Percentiles rank a stretch among this genome's conserved stretches.
Conservation (phyloP, 129 eudicot genomes). For the Escallonia rubra region DNA sequence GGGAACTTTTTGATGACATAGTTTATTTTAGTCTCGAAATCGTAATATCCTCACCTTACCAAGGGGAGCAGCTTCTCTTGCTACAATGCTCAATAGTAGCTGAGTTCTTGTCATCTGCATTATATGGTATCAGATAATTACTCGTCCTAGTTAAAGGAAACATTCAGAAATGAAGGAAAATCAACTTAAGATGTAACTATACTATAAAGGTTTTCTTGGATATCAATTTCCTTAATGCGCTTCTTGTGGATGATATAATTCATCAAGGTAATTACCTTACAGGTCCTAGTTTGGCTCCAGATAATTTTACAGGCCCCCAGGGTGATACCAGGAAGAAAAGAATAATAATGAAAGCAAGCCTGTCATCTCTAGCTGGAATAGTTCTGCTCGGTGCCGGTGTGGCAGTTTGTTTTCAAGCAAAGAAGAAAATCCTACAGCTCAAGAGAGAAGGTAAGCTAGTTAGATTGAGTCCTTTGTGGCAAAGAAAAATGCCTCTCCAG, state of each 20-base stretch:
- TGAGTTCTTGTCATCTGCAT: not conserved
- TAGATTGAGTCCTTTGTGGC: not conserved
- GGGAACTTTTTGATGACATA: too few relatives aligned
- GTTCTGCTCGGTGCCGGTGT: slow-evolving; percentile 16
- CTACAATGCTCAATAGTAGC: not conserved
- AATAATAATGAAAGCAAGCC: slow-evolving; percentile 8
- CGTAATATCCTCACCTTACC: too few relatives aligned
- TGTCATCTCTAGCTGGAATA: slow-evolving; percentile 2
- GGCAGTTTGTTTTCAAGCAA: slow-evolving; percentile 13
- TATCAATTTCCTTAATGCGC: not conserved
- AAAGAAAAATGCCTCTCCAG: not conserved
- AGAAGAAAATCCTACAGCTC: slow-evolving; percentile 18
- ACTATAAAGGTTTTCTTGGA: not conserved
- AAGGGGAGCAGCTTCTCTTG: not conserved
- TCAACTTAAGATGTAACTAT: not conserved
- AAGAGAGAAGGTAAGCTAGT: slow-evolving; percentile 23
- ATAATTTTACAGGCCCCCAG: too few relatives aligned
- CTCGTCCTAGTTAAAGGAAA: too few relatives aligned
- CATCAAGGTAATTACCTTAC: not conserved
- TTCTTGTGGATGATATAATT: not conserved
- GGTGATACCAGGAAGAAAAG: not conserved
- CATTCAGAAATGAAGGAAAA: not conserved
- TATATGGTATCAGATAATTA: too few relatives aligned
- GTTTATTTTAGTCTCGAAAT: too few relatives aligned
- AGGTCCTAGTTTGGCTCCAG: not conserved